phyloP scores from a whole-genome alignment of 495 filamentous ascomycete species.

The Tuber indicum region DNA sequence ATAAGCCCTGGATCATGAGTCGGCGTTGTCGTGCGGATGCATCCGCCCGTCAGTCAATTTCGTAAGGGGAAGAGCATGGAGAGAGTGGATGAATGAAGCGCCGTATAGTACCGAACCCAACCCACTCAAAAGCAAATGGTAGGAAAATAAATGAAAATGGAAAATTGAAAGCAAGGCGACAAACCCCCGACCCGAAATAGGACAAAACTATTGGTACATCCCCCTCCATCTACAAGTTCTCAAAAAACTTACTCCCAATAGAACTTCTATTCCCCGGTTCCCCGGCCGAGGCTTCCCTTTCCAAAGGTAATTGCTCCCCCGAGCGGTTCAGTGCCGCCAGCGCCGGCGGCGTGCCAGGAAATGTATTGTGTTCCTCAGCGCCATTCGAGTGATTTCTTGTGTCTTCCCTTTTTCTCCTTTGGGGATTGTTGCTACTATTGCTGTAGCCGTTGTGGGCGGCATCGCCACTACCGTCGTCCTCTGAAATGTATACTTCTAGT shows the following conservation, averaged over 20 bases:
- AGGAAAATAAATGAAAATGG: constrained; percentile 4
- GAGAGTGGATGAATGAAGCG: constrained; percentile 2
- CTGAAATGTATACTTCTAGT: not conserved
- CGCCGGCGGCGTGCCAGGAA: constrained; percentile 7
- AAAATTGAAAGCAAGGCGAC: not conserved
- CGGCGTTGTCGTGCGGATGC: not conserved
- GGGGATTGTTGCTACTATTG: not conserved
- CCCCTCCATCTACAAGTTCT: constrained; percentile 43
- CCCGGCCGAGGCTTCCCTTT: constrained; percentile 35
- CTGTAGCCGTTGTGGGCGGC: not conserved
- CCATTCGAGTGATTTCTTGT: constrained; percentile 22
- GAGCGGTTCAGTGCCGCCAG: not conserved
- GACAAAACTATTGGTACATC: constrained; percentile 13
- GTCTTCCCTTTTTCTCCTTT: not conserved
- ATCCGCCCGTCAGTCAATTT: not conserved
- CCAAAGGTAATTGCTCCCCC: constrained; percentile 9
- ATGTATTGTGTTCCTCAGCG: constrained; percentile 29
- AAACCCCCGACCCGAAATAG: not conserved
- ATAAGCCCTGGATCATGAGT: not conserved
- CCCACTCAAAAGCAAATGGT: constrained; percentile 5
- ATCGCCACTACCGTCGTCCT: not conserved
- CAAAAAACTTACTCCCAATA: constrained; percentile 44
- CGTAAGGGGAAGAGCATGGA: constrained; percentile 5
- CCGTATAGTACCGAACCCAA: constrained; percentile 7
- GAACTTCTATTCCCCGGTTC: constrained; percentile 44